Evolutionary conservation across 306 rosid species (phyloP), one percentile per base, ranked within the genome.

Genomic region (Trifolium dubium): DNA sequence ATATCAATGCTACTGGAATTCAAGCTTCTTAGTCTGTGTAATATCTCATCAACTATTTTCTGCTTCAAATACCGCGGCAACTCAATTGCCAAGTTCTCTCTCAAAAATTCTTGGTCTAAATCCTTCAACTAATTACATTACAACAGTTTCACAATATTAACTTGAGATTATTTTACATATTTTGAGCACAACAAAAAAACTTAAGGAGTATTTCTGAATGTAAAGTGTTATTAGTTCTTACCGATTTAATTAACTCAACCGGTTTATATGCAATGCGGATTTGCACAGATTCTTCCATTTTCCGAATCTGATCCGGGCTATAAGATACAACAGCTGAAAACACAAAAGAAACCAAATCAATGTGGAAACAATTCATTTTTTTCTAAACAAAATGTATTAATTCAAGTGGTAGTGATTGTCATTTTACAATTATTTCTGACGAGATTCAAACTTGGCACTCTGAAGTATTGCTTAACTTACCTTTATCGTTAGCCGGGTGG

Each of bases 221-320:
- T 12, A 11, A 75, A 53, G 13, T 43, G 67, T 11, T 23, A 8
- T 14, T 49, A 69, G 47, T 13, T 68, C 90, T 85, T 86, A 90
- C 98, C 97, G 83, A 80, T 83, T 86, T 87, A 82, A 89, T 65
- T 53, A 93, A 88, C 81, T 93, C 88, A 34, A 73, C 67, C 1
- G 98, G 97, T 74, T 85, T 75, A 31, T 80, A 85, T 40, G 72
- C 84, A 81, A 74, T 79, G 6, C 96, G 96, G 83, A 90, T 89
- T 85, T 74, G 88, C 43, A 79, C 74, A 5, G 92, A 90, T 73
- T 90, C 96, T 69, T 89, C 98, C 97, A 93, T 89, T 81, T 78
- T 89, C 82, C 67, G 81, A 79, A 90, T 82, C 97, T 93, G 98
- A 86, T 93, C 98, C 37, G 96, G 89, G 49, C 82, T 86, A 84